These are phyloP conservation scores for Heliamphora exappendiculata DNA, from an alignment of 148 eudicot genomes.

Conservation along the genomic window DNA sequence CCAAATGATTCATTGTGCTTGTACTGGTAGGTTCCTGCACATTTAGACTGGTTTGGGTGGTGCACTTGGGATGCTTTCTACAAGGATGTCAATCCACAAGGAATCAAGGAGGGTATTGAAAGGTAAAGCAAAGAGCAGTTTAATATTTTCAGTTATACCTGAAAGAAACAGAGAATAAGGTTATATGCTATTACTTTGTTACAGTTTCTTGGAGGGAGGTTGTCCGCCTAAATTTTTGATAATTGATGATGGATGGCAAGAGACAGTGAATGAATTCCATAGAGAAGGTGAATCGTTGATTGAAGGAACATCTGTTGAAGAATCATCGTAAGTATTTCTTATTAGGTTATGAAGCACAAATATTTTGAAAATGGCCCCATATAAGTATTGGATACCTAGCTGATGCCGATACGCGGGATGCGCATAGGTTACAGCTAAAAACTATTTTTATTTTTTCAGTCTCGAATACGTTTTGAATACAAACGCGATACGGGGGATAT, in stretches of 20 bases:
- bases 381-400: too few species aligned
- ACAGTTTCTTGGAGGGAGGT: slow-evolving; percentile 51
- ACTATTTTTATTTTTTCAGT: too few species aligned
- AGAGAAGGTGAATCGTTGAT: slow-evolving; percentile 35
- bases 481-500: too few species aligned
- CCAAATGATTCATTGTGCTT: background rate
- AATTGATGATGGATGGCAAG: slow-evolving; percentile 72
- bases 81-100: slow-evolving; percentile 49
- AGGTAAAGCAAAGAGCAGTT: slow-evolving; percentile 27
- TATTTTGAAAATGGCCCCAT: too few species aligned
- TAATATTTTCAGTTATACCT: background rate
- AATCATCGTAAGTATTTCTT: slow-evolving; percentile 22
- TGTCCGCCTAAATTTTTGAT: slow-evolving; percentile 51
- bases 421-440: too few species aligned
- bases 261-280: slow-evolving; percentile 39
- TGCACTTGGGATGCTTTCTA: slow-evolving; percentile 75
- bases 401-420: too few species aligned
- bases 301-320: slow-evolving; percentile 29
- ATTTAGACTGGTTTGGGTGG: slow-evolving; percentile 70
- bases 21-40: slow-evolving; percentile 39
- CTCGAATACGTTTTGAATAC: too few species aligned
- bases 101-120: slow-evolving; percentile 47
- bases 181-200: slow-evolving; percentile 4
- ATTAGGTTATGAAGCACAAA: too few species aligned
- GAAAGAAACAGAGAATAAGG: background rate